Conservation (phyloP, 208 protist genomes). For the Trypanosoma melophagium region DNA sequence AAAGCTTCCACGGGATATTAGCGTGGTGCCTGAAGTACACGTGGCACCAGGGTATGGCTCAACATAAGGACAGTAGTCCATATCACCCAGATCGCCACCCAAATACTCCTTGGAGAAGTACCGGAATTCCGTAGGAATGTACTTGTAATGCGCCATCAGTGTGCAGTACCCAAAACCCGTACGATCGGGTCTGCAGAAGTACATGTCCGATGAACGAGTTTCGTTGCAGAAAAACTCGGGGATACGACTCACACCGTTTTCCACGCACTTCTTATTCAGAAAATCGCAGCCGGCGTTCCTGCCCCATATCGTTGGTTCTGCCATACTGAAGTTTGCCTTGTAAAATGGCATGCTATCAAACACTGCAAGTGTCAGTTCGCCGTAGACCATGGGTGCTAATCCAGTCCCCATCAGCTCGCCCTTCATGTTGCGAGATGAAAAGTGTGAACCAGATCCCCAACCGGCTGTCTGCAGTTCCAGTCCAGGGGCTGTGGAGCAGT, state of each 20-base stretch:
- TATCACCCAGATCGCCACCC: neutral
- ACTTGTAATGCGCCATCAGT: neutral
- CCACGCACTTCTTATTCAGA: neutral
- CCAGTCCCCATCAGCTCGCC: too few species aligned
- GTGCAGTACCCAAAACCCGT: neutral
- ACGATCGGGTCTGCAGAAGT: neutral
- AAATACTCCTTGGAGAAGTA: neutral
- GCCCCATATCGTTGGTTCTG: slow-evolving; percentile 34
- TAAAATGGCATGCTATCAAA: slow-evolving; percentile 49
- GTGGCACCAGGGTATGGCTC: too few species aligned
- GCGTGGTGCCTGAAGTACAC: too few species aligned
- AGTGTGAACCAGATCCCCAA: neutral
- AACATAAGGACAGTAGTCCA: too few species aligned
- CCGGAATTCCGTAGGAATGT: neutral
- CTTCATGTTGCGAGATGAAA: too few species aligned
- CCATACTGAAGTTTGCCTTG: slow-evolving; percentile 13
- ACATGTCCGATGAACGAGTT: neutral
- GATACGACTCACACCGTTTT: neutral
- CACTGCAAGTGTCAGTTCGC: slow-evolving; percentile 30
- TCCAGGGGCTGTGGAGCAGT: neutral
- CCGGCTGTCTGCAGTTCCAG: neutral
- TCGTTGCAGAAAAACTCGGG: neutral
- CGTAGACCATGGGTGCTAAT: too few species aligned
- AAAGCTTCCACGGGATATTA: too few species aligned
- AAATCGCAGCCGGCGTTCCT: slow-evolving; percentile 29